Evolutionary conservation across 768 basidiomycete species (phyloP).

Genomic region (Polyporus arcularius): DNA sequence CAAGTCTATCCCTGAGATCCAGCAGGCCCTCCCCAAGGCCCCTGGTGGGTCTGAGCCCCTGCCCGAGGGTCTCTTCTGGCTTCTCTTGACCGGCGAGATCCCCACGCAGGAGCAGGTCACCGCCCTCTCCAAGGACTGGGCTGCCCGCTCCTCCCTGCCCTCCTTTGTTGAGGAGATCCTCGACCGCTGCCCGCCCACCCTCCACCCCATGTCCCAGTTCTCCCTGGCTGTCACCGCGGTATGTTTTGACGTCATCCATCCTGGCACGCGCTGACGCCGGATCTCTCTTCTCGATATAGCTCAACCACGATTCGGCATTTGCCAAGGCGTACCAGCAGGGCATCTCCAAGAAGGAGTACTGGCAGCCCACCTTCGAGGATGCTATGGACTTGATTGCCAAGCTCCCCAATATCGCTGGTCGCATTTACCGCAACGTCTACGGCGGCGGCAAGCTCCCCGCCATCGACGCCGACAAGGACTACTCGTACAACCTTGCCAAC

Average conservation of each 20-base stretch:
- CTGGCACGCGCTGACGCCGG: background rate
- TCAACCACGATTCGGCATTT: slow-evolving; percentile 95
- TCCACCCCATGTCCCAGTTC: slow-evolving; percentile 99
- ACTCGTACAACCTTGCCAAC: slow-evolving; percentile 85
- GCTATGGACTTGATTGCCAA: slow-evolving; percentile 96
- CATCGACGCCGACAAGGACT: slow-evolving; percentile 83
- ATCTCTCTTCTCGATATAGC: slow-evolving; percentile 39
- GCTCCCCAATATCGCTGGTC: slow-evolving; percentile 93
- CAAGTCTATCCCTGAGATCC: slow-evolving; percentile 89
- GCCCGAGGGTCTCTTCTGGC: slow-evolving; percentile 94
- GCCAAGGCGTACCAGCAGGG: slow-evolving; percentile 94
- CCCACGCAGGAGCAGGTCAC: slow-evolving; percentile 89
- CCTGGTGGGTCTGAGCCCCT: slow-evolving; percentile 87
- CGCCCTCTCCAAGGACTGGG: slow-evolving; percentile 91
- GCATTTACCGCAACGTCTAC: slow-evolving; percentile 87
- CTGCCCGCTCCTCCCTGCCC: slow-evolving; percentile 86
- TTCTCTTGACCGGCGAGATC: slow-evolving; percentile 91
- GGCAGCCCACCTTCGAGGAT: slow-evolving; percentile 92
- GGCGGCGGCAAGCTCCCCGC: slow-evolving; percentile 85
- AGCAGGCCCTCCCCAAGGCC: slow-evolving; percentile 85
- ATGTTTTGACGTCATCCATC: slow-evolving; percentile 29
- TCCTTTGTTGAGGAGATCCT: slow-evolving; percentile 96
- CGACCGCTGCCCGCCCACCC: slow-evolving; percentile 88
- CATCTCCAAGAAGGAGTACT: slow-evolving; percentile 94
- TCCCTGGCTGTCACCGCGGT: slow-evolving; percentile 94